phyloP scores from a whole-genome alignment of 176 grass and related monocot species.

The Avena sativa region DNA sequence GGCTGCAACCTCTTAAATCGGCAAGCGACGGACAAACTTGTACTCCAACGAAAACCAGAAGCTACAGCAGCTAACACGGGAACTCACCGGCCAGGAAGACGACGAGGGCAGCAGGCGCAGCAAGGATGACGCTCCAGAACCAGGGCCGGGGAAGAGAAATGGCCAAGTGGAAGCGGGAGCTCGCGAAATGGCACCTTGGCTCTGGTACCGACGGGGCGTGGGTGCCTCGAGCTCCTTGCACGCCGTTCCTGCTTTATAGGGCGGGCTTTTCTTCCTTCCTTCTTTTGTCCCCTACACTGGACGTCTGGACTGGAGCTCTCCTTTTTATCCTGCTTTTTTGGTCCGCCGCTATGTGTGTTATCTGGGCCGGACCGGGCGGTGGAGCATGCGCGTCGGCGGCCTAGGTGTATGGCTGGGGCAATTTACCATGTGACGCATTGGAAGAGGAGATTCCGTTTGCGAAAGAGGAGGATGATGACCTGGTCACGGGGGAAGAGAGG shows the following conservation, averaged over 20 bases:
- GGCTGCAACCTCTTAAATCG: not conserved
- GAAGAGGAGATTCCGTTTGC: conserved; percentile 27
- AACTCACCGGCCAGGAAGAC: conserved; percentile 11
- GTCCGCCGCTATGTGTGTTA: not conserved
- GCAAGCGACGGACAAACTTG: not conserved
- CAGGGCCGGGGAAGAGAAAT: not conserved
- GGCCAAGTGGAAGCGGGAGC: conserved; percentile 33
- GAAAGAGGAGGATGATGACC: conserved; percentile 1
- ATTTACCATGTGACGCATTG: conserved; percentile 21
- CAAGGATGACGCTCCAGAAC: not conserved
- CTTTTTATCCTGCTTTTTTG: conserved; percentile 48
- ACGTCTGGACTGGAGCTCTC: not conserved
- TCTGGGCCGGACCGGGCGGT: conserved; percentile 14
- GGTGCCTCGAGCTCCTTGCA: conserved; percentile 33
- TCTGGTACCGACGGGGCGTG: conserved; percentile 10
- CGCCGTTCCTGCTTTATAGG: conserved; percentile 39
- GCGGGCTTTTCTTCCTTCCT: conserved; percentile 21
- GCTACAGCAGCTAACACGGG: not conserved
- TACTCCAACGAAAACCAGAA: not conserved
- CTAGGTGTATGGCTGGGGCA: conserved; percentile 32
- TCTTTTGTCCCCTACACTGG: conserved; percentile 33
- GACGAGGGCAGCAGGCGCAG: conserved; percentile 4
- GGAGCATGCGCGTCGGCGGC: not conserved
- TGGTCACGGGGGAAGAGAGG: conserved; percentile 24
- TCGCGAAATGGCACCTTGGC: conserved; percentile 42